Base-by-base conservation (phyloP, 2,329 filamentous ascomycete species). In the Grosmannia huntii region DNA sequence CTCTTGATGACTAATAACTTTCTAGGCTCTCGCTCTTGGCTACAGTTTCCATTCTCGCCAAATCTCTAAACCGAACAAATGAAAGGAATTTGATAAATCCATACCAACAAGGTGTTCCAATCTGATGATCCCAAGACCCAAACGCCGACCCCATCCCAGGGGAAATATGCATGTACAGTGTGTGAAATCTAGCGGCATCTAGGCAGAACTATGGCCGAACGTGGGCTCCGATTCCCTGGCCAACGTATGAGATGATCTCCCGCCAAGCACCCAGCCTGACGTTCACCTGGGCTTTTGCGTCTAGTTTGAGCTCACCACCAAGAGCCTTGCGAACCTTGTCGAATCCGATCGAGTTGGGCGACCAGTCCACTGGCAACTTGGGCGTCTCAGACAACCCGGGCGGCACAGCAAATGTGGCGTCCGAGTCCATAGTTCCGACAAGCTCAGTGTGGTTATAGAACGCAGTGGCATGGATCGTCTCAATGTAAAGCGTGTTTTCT, bases 291-390 rank as follows among this genome's bases (percentile, higher is more conserved):
- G 91, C 94, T 64, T 78, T 76, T 1, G 90, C 89, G 70, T 90
- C 87, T 60, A 97, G 71, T 70, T 87, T 87, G 64, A 97, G 70
- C 27, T 76, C 78, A 0, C 92, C 91, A 0, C 92, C 92, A 0
- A 97, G 70, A 12, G 92, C 92, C 64, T 85, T 83, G 65, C 77
- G 82, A 16, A 97, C 76, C 56, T 88, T 89, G 48, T 90, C 89
- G 65, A 92, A 95, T 2, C 92, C 94, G 12, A 95, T 82, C 16
- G 84, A 84, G 16, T 82, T 84, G 21, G 90, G 68, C 38, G 82
- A 84, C 86, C 91, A 92, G 48, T 86, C 78, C 0, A 97, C 92
- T 0, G 92, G 91, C 49, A 99, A 68, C 59, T 80, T 80, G 0
- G 92, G 92, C 0, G 87, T 89, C 58, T 80, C 73, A 2, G 85